Evolutionary conservation across 139 green algal genomes (phyloP).

Genomic region (Chlorella sp.): DNA sequence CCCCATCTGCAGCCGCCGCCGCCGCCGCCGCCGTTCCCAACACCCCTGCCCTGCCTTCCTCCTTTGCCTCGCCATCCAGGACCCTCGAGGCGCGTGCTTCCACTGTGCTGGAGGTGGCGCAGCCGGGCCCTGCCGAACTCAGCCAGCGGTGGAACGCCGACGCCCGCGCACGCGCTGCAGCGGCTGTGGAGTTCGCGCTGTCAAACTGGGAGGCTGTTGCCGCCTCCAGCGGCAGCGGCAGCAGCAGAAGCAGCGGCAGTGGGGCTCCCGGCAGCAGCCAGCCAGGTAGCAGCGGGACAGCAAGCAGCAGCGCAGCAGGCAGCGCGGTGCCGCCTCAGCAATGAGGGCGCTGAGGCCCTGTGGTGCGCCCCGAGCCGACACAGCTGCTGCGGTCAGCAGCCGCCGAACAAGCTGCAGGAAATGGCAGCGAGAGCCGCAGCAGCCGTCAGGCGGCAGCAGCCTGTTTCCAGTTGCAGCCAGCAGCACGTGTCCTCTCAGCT

Average conservation of each 20-base stretch:
- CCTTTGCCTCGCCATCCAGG: neutral
- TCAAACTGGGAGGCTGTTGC: constrained; percentile 18
- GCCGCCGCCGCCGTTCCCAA: neutral
- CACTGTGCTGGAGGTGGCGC: constrained; percentile 16
- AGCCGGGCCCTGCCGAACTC: constrained; percentile 8
- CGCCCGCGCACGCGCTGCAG: neutral
- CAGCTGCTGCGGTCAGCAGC: neutral
- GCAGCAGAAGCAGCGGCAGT: neutral
- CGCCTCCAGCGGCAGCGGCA: neutral
- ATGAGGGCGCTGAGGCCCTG: too few species aligned
- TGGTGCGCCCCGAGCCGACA: neutral
- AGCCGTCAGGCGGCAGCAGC: too few species aligned
- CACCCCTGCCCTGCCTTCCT: neutral
- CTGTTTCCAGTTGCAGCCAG: too few species aligned
- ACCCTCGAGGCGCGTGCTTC: neutral
- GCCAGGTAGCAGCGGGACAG: neutral
- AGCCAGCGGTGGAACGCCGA: constrained; percentile 16
- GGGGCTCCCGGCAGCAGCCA: neutral
- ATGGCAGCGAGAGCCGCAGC: neutral
- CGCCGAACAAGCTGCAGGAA: neutral
- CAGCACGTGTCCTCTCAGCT: too few species aligned
- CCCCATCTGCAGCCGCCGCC: neutral
- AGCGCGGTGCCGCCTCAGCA: too few species aligned
- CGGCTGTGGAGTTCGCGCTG: constrained; percentile 2
- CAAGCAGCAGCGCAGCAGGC: too few species aligned